Conservation (phyloP, 805 yeast genomes). For the Komagataella populi region DNA sequence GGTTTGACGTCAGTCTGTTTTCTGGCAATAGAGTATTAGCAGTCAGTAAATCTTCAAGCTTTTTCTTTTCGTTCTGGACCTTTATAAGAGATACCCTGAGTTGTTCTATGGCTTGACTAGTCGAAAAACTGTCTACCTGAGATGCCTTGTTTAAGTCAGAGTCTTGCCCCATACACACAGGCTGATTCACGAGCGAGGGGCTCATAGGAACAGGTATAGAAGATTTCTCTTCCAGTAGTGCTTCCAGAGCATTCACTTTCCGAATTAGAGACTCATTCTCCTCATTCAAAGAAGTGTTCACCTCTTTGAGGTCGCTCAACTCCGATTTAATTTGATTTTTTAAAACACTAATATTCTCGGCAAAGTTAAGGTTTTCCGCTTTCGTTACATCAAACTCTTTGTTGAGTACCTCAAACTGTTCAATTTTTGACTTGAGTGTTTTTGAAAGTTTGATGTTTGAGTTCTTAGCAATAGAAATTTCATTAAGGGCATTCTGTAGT, state of each 20-base stretch:
- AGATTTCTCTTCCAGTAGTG: background rate
- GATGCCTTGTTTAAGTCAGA: no score
- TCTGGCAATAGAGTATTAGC: background rate
- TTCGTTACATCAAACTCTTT: background rate
- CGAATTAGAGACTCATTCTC: conserved; percentile 45
- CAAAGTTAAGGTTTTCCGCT: background rate
- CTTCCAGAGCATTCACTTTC: background rate
- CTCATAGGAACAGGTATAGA: background rate
- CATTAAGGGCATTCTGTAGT: conserved; percentile 15
- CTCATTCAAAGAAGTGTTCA: conserved; percentile 49
- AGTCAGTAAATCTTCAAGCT: background rate
- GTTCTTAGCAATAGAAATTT: background rate
- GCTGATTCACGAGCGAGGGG: background rate
- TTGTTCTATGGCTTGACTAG: background rate
- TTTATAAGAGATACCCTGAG: background rate
- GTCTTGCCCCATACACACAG: background rate
- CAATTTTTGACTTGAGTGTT: background rate
- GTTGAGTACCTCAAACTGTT: background rate
- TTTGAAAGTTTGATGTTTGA: background rate
- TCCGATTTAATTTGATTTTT: conserved; percentile 13
- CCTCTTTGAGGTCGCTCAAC: conserved; percentile 32
- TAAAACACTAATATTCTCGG: background rate
- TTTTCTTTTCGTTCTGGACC: background rate
- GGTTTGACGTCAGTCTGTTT: background rate
- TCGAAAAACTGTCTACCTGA: background rate